Conservation (phyloP, 2,329 filamentous ascomycete species). For the Colletotrichum euphorbiae region DNA sequence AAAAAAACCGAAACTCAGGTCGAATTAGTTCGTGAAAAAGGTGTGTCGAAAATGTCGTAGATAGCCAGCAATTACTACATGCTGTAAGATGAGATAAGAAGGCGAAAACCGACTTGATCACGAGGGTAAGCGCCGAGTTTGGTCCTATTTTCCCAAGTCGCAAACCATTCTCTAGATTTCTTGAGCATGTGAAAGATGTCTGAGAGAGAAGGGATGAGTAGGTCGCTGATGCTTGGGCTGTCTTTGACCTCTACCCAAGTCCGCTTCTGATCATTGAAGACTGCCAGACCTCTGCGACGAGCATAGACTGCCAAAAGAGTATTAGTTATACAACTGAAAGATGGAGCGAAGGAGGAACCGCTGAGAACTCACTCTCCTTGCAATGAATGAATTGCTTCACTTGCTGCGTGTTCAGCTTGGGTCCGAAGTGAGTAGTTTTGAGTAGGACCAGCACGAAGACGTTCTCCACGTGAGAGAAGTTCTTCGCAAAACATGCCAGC, state of each 20-base stretch:
- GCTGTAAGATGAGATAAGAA: not conserved
- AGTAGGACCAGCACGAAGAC: not conserved
- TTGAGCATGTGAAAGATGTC: not conserved
- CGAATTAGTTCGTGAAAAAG: too few species aligned
- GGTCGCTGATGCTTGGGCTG: not conserved
- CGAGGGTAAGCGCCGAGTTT: not conserved
- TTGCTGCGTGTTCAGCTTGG: not conserved
- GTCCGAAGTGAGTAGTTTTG: not conserved
- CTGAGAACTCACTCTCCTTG: not conserved
- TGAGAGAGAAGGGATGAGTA: not conserved
- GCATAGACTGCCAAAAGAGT: not conserved
- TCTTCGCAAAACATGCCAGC: not conserved
- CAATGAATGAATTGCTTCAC: not conserved
- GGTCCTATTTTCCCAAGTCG: not conserved
- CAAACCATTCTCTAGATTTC: not conserved
- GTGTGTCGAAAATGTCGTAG: not conserved
- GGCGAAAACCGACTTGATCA: not conserved
- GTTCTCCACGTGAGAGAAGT: constrained; percentile 9
- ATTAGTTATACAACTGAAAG: not conserved
- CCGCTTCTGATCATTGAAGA: not conserved
- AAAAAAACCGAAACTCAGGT: too few species aligned
- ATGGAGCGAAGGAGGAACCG: not conserved
- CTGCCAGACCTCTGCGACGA: not conserved
- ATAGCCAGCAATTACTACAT: not conserved
- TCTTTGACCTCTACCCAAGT: not conserved